Conservation (phyloP, 1,284 basidiomycete genomes). For the Ceraceosorus guamensis region DNA sequence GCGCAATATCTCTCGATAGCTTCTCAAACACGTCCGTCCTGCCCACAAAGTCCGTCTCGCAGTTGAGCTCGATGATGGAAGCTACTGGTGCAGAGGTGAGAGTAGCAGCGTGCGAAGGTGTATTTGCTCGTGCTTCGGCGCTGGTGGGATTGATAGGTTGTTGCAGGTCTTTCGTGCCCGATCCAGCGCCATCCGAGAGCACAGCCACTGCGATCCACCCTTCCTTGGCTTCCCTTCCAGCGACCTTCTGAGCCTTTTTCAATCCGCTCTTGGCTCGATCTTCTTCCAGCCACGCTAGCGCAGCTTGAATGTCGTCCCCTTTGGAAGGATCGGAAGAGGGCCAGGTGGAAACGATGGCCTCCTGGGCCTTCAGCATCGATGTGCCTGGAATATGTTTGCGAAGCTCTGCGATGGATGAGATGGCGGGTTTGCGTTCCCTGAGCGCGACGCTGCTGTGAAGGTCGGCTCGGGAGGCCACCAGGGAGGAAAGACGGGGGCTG, state of each 20-base stretch:
- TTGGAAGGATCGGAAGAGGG: constrained; percentile 45
- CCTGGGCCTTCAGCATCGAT: constrained; percentile 76
- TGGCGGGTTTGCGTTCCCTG: constrained; percentile 44
- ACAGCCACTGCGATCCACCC: constrained; percentile 72
- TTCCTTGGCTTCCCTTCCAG: constrained; percentile 64
- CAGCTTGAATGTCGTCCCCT: constrained; percentile 63
- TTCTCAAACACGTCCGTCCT: constrained; percentile 74
- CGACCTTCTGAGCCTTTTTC: constrained; percentile 75
- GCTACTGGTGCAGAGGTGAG: constrained; percentile 54
- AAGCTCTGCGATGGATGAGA: constrained; percentile 76
- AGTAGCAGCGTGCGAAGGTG: not conserved
- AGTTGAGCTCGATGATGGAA: constrained; percentile 84
- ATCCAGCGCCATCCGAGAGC: constrained; percentile 56
- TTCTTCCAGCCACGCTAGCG: constrained; percentile 71
- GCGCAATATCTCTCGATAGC: constrained; percentile 72
- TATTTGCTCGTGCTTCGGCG: constrained; percentile 41
- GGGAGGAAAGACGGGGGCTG: no score
- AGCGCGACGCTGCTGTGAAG: not conserved
- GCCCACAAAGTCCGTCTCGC: constrained; percentile 94
- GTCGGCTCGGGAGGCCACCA: no score
- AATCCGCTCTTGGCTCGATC: constrained; percentile 66
- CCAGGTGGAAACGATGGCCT: constrained; percentile 65
- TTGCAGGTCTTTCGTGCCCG: constrained; percentile 6
- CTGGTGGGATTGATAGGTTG: constrained; percentile 18
- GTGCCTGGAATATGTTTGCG: constrained; percentile 65